Percentiles rank a stretch among this genome's conserved stretches.
phyloP scores from a whole-genome alignment of 208 protist genomes.

The Acanthamoeba royreba region DNA sequence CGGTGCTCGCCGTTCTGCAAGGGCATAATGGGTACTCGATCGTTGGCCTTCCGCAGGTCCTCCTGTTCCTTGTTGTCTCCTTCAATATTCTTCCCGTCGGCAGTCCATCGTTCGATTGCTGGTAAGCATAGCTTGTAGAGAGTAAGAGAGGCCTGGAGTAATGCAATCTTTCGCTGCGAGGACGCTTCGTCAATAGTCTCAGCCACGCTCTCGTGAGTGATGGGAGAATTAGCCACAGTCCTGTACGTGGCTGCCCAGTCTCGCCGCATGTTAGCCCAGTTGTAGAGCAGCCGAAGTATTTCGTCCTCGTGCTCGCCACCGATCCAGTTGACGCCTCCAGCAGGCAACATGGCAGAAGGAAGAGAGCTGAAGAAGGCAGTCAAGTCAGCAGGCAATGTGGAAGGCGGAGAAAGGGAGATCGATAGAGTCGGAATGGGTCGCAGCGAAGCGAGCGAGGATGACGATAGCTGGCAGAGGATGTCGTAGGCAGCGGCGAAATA shows the following conservation, averaged over 20 bases:
- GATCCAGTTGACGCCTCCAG: neutral
- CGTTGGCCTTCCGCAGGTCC: neutral
- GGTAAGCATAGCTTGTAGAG: neutral
- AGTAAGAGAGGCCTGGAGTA: neutral
- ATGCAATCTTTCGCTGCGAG: neutral
- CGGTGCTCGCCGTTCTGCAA: neutral
- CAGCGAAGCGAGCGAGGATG: neutral
- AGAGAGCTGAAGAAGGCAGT: neutral
- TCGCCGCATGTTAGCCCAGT: conserved; percentile 23
- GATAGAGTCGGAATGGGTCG: neutral
- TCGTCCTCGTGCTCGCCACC: neutral
- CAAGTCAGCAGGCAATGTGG: neutral
- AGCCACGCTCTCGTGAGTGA: neutral
- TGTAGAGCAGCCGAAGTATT: neutral
- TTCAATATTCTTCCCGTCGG: neutral
- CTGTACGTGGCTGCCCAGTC: neutral
- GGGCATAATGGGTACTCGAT: neutral
- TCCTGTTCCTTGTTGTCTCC: neutral
- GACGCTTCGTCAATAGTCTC: neutral
- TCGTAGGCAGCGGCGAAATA: neutral
- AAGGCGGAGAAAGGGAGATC: neutral
- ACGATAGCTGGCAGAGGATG: neutral
- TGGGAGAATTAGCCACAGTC: neutral
- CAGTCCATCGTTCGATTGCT: neutral
- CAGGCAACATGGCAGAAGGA: neutral